Base-by-base conservation (phyloP, 2,329 filamentous ascomycete genomes). In the Pestalotiopsis sp. region DNA sequence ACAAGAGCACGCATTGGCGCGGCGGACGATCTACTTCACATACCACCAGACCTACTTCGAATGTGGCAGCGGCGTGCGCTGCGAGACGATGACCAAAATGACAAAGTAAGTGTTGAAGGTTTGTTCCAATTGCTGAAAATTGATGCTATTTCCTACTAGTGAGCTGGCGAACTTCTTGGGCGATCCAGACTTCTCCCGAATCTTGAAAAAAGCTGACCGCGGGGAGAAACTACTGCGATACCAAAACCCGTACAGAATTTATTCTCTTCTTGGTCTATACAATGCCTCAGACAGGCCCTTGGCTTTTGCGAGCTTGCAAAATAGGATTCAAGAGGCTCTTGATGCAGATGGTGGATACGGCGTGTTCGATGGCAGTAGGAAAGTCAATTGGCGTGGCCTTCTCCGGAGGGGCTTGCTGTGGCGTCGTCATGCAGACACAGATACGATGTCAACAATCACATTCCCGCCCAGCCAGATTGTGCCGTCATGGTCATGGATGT, bases 11-110 rank as follows among this genome's bases (percentile, higher is more conserved):
- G 77, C 75, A 0, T 70, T 83, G 2, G 76, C 80, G 0, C 75
- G 77, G 9, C 73, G 82, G 11, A 79, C 77, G 0, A 78, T 83
- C 13, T 80, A 78, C 60, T 84, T 81, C 68, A 77, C 80, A 0
- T 56, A 74, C 1, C 68, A 68, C 0, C 79, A 83, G 68, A 76
- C 78, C 1, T 81, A 83, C 25, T 83, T 76, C 74, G 80, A 81
- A 58, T 83, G 82, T 49, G 78, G 81, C 5, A 62, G 72, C 0
- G 76, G 79, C 0, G 74, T 82, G 0, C 71, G 75, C 1, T 82
- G 78, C 41, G 80, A 82, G 59, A 80, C 76, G 0, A 20, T 82
- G 56, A 74, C 72, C 0, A 75, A 69, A 13, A 77, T 80, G 70
- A 68, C 69, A 25, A 81, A 79, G 80, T 81, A 66, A 72, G 75